Conservation (phyloP, 1,139 yeast genomes). For the Magnusiomyces suaveolens region DNA sequence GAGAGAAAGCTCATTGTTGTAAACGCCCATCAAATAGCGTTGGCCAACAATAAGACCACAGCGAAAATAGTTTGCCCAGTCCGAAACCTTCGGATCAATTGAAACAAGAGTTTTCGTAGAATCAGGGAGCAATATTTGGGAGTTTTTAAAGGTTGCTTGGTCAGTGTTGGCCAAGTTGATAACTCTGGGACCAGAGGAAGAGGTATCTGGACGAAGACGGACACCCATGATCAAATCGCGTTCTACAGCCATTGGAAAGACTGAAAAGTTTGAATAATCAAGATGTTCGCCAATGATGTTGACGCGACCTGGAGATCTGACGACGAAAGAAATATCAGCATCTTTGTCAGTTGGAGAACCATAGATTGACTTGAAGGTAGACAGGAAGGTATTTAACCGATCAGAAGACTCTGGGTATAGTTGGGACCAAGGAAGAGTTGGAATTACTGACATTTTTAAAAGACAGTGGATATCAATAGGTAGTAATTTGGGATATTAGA, state of each 20-base stretch:
- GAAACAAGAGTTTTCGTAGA: constrained; percentile 35
- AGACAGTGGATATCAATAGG: no score
- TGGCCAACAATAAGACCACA: constrained; percentile 59
- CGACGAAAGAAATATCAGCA: neutral
- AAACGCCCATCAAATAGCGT: constrained; percentile 33
- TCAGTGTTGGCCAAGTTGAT: constrained; percentile 38
- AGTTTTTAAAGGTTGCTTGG: constrained; percentile 32
- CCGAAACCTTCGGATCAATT: constrained; percentile 43
- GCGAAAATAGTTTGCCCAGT: constrained; percentile 62
- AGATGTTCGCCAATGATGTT: constrained; percentile 69
- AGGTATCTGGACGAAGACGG: constrained; percentile 12
- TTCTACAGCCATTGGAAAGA: constrained; percentile 69
- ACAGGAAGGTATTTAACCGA: neutral
- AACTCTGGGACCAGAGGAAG: constrained; percentile 8
- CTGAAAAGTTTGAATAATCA: constrained; percentile 59
- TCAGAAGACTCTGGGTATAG: neutral
- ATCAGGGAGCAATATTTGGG: constrained; percentile 37
- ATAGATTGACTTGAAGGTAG: neutral
- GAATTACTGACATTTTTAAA: neutral
- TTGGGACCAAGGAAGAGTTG: neutral
- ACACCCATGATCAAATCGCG: constrained; percentile 55
- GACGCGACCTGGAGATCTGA: constrained; percentile 62
- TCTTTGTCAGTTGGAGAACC: neutral
- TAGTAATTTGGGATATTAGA: no score
- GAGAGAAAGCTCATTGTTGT: constrained; percentile 11